A percentile compares a stretch with the other conserved stretches of the same genome.
Evolutionary conservation across 768 basidiomycete genomes (phyloP).

Genomic region (Termitomyces sp.): DNA sequence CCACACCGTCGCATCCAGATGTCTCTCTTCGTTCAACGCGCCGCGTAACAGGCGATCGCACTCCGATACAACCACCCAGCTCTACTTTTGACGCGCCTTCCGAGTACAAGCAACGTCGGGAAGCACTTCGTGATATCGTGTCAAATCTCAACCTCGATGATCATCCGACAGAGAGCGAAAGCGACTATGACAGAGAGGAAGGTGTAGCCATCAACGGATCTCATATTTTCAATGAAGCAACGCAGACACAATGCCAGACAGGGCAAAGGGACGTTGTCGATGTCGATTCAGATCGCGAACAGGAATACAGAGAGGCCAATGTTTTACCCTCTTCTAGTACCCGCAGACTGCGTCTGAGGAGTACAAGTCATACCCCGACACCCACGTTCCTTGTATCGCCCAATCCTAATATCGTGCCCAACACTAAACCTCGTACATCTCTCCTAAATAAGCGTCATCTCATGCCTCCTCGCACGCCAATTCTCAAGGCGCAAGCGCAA

Average conservation of each 20-base stretch:
- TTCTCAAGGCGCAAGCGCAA: background rate
- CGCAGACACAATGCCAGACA: background rate
- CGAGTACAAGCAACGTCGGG: slow-evolving; percentile 25
- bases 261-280: slow-evolving; percentile 22
- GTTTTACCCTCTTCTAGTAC: background rate
- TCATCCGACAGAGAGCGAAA: slow-evolving; percentile 16
- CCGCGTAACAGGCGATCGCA: background rate
- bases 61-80: background rate
- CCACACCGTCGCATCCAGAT: background rate
- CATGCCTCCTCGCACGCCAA: slow-evolving; percentile 8
- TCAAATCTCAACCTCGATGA: slow-evolving; percentile 21
- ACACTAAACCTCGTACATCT: slow-evolving; percentile 2
- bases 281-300: slow-evolving; percentile 21
- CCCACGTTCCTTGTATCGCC: slow-evolving; percentile 18
- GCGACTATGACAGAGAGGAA: slow-evolving; percentile 29
- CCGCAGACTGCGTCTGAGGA: slow-evolving; percentile 20
- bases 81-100: slow-evolving; percentile 10
- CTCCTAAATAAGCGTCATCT: slow-evolving; percentile 1
- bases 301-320: background rate
- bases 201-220: slow-evolving; percentile 34
- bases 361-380: slow-evolving; percentile 20
- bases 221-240: slow-evolving; percentile 9
- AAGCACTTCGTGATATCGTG: slow-evolving; percentile 33
- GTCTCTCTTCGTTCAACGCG: background rate
- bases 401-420: slow-evolving; percentile 10